Evolutionary conservation across 176 grass and related monocot genomes (phyloP).

Genomic region (Phoenix dactylifera): DNA sequence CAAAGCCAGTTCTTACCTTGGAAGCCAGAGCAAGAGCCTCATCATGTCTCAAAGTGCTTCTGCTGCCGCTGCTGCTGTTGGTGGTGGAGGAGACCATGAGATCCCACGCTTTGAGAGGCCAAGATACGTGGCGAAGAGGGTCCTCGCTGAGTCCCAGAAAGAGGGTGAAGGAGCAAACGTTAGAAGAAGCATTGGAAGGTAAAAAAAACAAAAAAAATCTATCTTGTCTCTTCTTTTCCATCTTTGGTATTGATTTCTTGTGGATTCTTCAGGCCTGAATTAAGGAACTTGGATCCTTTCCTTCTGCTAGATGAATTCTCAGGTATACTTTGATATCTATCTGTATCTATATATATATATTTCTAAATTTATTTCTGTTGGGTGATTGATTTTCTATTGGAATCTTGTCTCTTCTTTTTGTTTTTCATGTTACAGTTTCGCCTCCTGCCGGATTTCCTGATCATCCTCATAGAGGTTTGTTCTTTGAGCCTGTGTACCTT

Average conservation of each 20-base stretch:
- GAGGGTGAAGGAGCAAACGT: constrained; percentile 73
- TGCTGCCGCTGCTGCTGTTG: no score
- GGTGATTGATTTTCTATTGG: neutral
- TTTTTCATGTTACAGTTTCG: constrained; percentile 26
- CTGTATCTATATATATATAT: no score
- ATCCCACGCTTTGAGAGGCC: constrained; percentile 33
- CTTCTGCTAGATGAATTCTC: constrained; percentile 8
- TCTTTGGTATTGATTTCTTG: constrained; percentile 7
- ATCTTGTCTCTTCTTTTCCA: neutral
- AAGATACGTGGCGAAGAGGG: constrained; percentile 44
- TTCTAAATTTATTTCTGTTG: neutral
- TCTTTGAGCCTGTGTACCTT: neutral
- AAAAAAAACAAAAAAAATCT: no score
- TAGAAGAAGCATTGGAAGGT: constrained; percentile 86
- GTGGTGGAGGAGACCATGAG: no score
- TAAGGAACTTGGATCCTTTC: constrained; percentile 52
- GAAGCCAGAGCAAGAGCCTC: no score
- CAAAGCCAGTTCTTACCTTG: no score
- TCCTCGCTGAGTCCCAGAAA: constrained; percentile 54
- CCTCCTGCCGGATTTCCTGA: constrained; percentile 67
- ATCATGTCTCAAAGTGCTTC: no score
- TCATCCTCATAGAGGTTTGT: constrained; percentile 61
- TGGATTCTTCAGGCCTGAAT: constrained; percentile 36
- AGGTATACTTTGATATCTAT: neutral
- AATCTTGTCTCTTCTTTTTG: neutral